phyloP scores from a whole-genome alignment of 108 stramenopile genomes.

The Cyclotella baltica region DNA sequence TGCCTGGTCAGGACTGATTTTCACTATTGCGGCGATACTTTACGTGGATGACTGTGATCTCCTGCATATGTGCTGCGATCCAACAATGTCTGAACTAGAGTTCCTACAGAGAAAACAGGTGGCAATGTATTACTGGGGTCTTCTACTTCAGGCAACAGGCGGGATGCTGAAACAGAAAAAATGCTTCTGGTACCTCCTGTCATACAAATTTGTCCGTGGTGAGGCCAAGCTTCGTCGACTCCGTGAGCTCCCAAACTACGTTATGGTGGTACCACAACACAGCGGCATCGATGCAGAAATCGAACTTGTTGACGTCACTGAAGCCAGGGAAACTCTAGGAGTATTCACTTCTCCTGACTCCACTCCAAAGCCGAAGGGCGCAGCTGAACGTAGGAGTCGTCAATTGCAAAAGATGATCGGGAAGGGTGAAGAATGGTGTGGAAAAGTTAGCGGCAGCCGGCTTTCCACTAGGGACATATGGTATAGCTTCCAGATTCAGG shows the following conservation, averaged over 20 bases:
- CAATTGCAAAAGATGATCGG: slow-evolving; percentile 2
- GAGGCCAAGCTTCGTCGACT: not conserved
- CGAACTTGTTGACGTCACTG: not conserved
- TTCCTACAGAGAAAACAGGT: not conserved
- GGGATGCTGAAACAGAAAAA: not conserved
- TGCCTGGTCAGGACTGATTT: not conserved
- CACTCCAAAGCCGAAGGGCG: not conserved
- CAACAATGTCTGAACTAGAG: not conserved
- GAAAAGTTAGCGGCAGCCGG: not conserved
- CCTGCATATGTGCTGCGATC: not conserved
- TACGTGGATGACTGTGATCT: slow-evolving; percentile 18
- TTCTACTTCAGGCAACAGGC: not conserved
- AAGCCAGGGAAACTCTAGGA: not conserved
- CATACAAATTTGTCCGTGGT: not conserved
- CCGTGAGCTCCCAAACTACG: not conserved
- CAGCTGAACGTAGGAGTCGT: not conserved
- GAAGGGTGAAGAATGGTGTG: not conserved
- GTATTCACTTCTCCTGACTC: not conserved
- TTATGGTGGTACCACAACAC: not conserved
- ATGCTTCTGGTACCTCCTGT: slow-evolving; percentile 5
- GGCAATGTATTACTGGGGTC: slow-evolving; percentile 2
- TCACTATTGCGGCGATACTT: not conserved
- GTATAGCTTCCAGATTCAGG: not conserved
- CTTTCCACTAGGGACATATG: not conserved
- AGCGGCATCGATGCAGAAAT: not conserved